phyloP scores from a whole-genome alignment of 1,284 basidiomycete genomes.

The Phenoliferia sp. region DNA sequence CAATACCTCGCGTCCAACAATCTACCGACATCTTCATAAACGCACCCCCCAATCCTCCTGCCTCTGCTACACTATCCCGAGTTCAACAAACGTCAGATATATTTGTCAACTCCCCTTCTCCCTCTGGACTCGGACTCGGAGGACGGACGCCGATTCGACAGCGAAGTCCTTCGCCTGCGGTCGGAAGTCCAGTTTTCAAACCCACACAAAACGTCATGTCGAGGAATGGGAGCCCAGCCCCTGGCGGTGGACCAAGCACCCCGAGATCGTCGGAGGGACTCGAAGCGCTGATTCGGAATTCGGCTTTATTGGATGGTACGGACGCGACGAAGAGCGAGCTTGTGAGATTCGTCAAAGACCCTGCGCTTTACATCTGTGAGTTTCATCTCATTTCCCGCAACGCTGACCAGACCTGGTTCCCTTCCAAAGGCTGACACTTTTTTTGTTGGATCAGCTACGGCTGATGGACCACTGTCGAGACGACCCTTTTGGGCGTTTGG shows the following conservation, averaged over 20 bases:
- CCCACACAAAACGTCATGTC: not conserved
- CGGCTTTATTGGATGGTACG: constrained; percentile 8
- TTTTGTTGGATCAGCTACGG: not conserved
- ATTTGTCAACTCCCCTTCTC: not conserved
- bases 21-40: not conserved
- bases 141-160: not conserved
- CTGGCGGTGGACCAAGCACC: not conserved
- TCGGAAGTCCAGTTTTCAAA: no score
- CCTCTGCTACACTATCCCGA: not conserved
- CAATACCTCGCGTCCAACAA: not conserved
- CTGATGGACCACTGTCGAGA: not conserved
- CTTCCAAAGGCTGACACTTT: not conserved
- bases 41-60: not conserved
- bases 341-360: constrained; percentile 22
- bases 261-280: no score
- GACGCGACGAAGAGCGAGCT: constrained; percentile 28
- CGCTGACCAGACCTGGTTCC: no score
- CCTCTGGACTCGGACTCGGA: not conserved
- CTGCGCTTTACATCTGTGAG: constrained; percentile 19
- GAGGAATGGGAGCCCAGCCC: constrained; percentile 2
- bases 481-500: constrained; percentile 31
- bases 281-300: constrained; percentile 17
- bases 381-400: not conserved
- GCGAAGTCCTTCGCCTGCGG: not conserved
- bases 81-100: not conserved